phyloP scores from a whole-genome alignment of 2,329 filamentous ascomycete species.

The Seiridium unicorne region DNA sequence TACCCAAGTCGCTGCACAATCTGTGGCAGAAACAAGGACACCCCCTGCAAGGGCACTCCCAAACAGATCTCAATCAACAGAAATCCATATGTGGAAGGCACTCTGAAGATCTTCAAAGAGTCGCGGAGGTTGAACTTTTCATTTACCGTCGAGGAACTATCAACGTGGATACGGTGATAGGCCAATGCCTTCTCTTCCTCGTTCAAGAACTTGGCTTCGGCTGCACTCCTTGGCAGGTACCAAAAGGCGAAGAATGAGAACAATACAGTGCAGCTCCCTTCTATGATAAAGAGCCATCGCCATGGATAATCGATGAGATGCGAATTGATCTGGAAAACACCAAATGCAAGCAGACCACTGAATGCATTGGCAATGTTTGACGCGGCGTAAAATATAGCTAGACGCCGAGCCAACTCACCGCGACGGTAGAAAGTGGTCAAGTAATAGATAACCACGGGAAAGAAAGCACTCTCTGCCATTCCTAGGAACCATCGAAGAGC shows the following conservation, averaged over 20 bases:
- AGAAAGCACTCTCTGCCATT: slow-evolving; percentile 67
- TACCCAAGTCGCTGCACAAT: slow-evolving; percentile 50
- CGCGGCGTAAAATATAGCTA: slow-evolving; percentile 75
- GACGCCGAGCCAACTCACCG: slow-evolving; percentile 66
- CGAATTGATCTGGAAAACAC: slow-evolving; percentile 44
- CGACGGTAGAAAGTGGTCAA: slow-evolving; percentile 68
- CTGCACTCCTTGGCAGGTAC: slow-evolving; percentile 65
- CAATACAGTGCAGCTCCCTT: slow-evolving; percentile 55
- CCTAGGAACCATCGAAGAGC: slow-evolving; percentile 69
- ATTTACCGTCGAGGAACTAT: slow-evolving; percentile 63
- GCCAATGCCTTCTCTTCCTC: slow-evolving; percentile 67
- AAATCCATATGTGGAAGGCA: slow-evolving; percentile 48
- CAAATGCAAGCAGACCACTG: slow-evolving; percentile 45
- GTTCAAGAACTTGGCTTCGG: slow-evolving; percentile 63
- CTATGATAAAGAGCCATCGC: slow-evolving; percentile 49
- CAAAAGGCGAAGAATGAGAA: slow-evolving; percentile 65
- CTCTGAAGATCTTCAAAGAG: slow-evolving; percentile 48
- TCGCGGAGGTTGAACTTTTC: slow-evolving; percentile 52
- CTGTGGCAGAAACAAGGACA: slow-evolving; percentile 53
- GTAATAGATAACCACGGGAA: slow-evolving; percentile 61
- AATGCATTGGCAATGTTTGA: slow-evolving; percentile 68
- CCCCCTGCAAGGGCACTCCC: slow-evolving; percentile 57
- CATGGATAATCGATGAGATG: slow-evolving; percentile 34
- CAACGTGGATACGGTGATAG: slow-evolving; percentile 71
- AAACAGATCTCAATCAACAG: slow-evolving; percentile 56